Conservation (phyloP, 257 asterid species). For the Gynochthodes officinalis region DNA sequence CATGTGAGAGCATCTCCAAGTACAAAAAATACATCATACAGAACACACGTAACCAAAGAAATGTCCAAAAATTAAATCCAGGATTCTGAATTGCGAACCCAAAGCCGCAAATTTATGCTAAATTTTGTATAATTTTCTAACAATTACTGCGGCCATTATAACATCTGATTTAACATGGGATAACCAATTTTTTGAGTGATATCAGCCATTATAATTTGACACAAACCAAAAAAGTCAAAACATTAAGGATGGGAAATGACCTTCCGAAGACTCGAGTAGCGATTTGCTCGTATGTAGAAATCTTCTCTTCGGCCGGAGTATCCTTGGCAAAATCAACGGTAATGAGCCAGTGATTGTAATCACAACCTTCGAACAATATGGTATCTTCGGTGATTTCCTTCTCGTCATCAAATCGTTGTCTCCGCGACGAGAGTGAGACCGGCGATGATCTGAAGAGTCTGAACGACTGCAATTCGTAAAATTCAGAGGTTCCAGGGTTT, state of each 20-base stretch:
- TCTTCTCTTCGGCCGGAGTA: constrained; percentile 60
- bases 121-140: not conserved
- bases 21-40: not conserved
- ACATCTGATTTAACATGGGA: not conserved
- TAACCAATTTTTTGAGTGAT: not conserved
- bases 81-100: not conserved
- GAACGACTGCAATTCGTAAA: constrained; percentile 10
- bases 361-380: constrained; percentile 95
- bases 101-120: not conserved
- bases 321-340: constrained; percentile 73
- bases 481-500: not conserved
- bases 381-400: constrained; percentile 72
- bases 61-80: not conserved
- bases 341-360: constrained; percentile 93
- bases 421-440: constrained; percentile 26
- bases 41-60: not conserved
- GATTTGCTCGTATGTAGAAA: constrained; percentile 58
- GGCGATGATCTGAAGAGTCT: constrained; percentile 44
- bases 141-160: not conserved
- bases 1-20: not conserved
- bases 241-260: constrained; percentile 22
- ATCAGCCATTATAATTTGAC: not conserved
- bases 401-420: constrained; percentile 43
- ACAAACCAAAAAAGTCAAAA: not conserved
- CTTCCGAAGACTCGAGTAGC: constrained; percentile 93